Evolutionary conservation across 2,329 filamentous ascomycete genomes (phyloP).

Genomic region (Pseudocercospora crystallina): DNA sequence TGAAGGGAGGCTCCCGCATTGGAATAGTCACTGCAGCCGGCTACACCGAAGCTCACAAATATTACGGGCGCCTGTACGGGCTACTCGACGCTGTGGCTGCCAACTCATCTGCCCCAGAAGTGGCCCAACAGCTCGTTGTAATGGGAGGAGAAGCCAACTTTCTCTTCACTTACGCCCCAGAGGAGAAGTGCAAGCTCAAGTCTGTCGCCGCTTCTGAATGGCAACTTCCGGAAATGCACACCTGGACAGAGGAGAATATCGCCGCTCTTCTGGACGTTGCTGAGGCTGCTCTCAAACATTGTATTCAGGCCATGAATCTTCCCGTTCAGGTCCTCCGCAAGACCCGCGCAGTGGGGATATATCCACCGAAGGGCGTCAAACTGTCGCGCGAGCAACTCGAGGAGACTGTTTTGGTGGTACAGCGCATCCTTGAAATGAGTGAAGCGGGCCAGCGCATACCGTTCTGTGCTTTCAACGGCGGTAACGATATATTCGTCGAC

Average conservation of each 20-base stretch:
- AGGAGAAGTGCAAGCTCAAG: slow-evolving; percentile 65
- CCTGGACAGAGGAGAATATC: slow-evolving; percentile 77
- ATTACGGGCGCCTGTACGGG: slow-evolving; percentile 83
- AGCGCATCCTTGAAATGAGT: slow-evolving; percentile 85
- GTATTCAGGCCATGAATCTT: slow-evolving; percentile 74
- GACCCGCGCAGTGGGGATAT: slow-evolving; percentile 64
- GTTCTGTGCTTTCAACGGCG: slow-evolving; percentile 97
- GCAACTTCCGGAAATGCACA: slow-evolving; percentile 75
- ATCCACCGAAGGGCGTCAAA: slow-evolving; percentile 52
- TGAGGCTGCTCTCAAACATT: slow-evolving; percentile 79
- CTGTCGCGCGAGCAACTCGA: slow-evolving; percentile 83
- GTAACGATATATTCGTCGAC: slow-evolving; percentile 96
- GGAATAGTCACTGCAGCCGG: slow-evolving; percentile 97
- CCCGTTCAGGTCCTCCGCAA: slow-evolving; percentile 82
- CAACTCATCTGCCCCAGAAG: slow-evolving; percentile 44
- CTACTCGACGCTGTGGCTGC: slow-evolving; percentile 73
- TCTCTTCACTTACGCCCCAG: slow-evolving; percentile 74
- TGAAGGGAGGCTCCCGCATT: slow-evolving; percentile 76
- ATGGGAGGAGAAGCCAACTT: slow-evolving; percentile 97
- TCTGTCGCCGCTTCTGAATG: slow-evolving; percentile 65
- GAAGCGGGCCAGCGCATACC: slow-evolving; percentile 68
- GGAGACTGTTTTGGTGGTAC: slow-evolving; percentile 91
- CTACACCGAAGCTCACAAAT: slow-evolving; percentile 82
- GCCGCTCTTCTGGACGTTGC: slow-evolving; percentile 81
- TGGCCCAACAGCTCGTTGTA: slow-evolving; percentile 61